phyloP scores from a whole-genome alignment of 352 stramenopile species.

The Phytophthora ohioensis region DNA sequence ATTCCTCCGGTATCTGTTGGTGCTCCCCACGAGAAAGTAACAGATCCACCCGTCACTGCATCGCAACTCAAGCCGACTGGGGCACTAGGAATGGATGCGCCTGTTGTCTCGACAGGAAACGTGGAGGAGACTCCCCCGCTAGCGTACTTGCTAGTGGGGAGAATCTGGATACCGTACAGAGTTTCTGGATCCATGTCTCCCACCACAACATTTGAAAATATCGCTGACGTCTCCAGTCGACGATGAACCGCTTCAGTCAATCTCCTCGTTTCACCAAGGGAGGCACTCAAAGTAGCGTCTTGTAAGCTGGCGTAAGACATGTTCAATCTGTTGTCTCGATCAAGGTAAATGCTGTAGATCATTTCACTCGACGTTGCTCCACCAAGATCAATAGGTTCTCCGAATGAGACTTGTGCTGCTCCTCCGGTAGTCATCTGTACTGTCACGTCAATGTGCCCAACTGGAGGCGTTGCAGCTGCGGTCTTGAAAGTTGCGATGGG shows the following conservation, averaged over 20 bases:
- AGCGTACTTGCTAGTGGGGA: constrained; percentile 43
- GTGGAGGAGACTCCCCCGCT: constrained; percentile 34
- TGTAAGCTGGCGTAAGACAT: constrained; percentile 47
- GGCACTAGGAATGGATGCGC: constrained; percentile 39
- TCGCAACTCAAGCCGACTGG: constrained; percentile 33
- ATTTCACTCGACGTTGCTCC: constrained; percentile 46
- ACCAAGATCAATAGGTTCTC: constrained; percentile 64
- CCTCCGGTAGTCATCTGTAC: constrained; percentile 50
- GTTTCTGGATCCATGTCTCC: constrained; percentile 57
- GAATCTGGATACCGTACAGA: constrained; percentile 64
- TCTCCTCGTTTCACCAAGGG: constrained; percentile 13
- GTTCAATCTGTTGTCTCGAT: constrained; percentile 45
- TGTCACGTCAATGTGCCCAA: constrained; percentile 41
- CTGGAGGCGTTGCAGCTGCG: constrained; percentile 36
- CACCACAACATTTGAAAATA: constrained; percentile 39
- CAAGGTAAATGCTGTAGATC: constrained; percentile 59
- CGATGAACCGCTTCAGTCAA: constrained; percentile 18
- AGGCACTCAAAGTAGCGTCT: neutral
- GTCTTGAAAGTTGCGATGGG: constrained; percentile 47
- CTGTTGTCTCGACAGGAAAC: constrained; percentile 40
- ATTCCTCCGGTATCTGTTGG: constrained; percentile 58
- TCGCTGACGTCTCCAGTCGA: constrained; percentile 5
- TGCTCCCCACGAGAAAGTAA: constrained; percentile 48
- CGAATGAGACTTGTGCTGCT: constrained; percentile 56
- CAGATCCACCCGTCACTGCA: constrained; percentile 44